phyloP scores from a whole-genome alignment of 306 rosid species.

The Trifolium pratense region DNA sequence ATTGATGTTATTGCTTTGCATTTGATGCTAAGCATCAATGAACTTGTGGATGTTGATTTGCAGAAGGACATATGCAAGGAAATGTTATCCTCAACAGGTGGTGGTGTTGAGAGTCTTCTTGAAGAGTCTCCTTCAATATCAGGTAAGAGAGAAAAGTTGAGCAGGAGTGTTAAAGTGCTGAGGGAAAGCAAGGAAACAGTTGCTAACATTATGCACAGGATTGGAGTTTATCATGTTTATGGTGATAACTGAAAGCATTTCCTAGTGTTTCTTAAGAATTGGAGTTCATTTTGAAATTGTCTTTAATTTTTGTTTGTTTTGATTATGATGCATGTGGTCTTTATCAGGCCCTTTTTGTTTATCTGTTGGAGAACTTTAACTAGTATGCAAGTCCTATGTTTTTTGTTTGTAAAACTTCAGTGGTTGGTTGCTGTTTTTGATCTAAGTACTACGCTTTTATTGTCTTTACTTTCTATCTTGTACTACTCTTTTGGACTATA shows the following conservation, averaged over 20 bases:
- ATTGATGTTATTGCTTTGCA: slow-evolving; percentile 56
- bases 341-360: background rate
- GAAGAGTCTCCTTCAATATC: slow-evolving; percentile 57
- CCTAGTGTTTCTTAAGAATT: background rate
- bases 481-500: no score
- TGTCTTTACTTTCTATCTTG: no score
- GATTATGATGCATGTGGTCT: background rate
- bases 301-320: background rate
- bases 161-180: slow-evolving; percentile 37
- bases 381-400: no score
- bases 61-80: slow-evolving; percentile 44
- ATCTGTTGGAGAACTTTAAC: no score
- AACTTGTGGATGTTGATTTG: slow-evolving; percentile 46
- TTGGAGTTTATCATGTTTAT: slow-evolving; percentile 35
- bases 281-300: background rate
- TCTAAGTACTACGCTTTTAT: no score
- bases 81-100: background rate
- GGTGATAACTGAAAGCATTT: background rate
- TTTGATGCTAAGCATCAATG: slow-evolving; percentile 41
- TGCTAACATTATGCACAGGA: slow-evolving; percentile 42
- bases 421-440: no score
- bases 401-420: no score
- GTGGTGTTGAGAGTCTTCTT: slow-evolving; percentile 51
- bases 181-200: slow-evolving; percentile 42
- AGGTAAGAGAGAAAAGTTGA: slow-evolving; percentile 45